phyloP scores from a whole-genome alignment of 192 early-diverging fungal species.

The Gonapodya sp. region DNA sequence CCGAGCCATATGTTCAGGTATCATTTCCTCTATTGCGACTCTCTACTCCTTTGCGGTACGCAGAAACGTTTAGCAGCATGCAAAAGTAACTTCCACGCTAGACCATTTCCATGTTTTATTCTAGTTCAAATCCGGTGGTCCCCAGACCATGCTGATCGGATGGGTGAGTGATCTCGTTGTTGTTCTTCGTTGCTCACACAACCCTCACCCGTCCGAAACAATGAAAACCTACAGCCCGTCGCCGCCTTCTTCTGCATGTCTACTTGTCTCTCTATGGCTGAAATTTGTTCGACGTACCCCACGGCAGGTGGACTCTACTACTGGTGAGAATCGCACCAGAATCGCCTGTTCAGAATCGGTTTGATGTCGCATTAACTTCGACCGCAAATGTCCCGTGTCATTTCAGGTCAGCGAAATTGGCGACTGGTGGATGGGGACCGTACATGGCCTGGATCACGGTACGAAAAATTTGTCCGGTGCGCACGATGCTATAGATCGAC shows the following conservation, averaged over 20 bases:
- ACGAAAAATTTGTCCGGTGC: neutral
- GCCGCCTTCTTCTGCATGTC: constrained; percentile 32
- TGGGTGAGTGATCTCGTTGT: neutral
- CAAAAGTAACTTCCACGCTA: too few relatives aligned
- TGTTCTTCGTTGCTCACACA: neutral
- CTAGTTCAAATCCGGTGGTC: neutral
- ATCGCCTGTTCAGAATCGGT: too few relatives aligned
- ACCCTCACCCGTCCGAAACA: neutral
- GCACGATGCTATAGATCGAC: neutral
- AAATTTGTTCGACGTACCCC: constrained; percentile 43
- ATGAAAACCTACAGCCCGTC: constrained; percentile 18
- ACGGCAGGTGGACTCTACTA: constrained; percentile 43
- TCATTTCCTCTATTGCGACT: neutral
- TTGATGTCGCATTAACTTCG: too few relatives aligned
- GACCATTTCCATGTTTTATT: too few relatives aligned
- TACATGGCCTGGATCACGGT: constrained; percentile 3
- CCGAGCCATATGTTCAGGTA: neutral
- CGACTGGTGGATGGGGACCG: neutral
- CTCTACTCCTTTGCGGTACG: neutral
- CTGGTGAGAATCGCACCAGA: too few relatives aligned
- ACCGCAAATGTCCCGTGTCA: too few relatives aligned
- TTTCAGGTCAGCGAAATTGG: constrained; percentile 1
- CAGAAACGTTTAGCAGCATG: too few relatives aligned
- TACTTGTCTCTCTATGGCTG: constrained; percentile 36
- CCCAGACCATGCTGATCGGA: neutral